phyloP scores from a whole-genome alignment of 257 asterid genomes.

The Jasminum sambac region DNA sequence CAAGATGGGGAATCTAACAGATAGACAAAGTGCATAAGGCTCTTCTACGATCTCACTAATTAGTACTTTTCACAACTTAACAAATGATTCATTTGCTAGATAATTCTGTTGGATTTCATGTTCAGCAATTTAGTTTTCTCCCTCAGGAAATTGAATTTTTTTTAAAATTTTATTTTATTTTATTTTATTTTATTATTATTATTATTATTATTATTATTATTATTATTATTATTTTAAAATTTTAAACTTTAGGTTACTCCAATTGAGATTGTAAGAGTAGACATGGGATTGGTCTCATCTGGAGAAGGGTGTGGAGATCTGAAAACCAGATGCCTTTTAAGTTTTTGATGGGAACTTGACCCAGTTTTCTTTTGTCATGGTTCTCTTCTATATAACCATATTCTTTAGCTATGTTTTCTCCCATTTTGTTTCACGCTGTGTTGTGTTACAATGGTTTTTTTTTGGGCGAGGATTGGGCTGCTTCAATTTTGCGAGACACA shows the following conservation, averaged over 20 bases:
- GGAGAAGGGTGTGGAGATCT: background rate
- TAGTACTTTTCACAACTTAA: background rate
- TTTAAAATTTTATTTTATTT: too few relatives aligned
- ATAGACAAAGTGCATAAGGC: background rate
- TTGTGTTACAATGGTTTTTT: too few relatives aligned
- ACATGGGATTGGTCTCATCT: background rate
- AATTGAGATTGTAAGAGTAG: background rate
- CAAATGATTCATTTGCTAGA: background rate
- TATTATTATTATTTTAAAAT: too few relatives aligned
- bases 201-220: too few relatives aligned
- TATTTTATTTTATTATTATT: too few relatives aligned
- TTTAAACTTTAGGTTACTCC: background rate
- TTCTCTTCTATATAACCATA: background rate
- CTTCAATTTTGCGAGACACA: background rate
- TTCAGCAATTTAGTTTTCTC: background rate
- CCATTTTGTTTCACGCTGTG: too few relatives aligned
- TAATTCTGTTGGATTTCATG: background rate
- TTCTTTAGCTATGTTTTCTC: background rate
- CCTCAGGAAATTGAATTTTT: background rate
- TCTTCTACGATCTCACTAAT: background rate
- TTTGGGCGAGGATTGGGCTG: background rate
- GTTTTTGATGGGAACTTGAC: background rate
- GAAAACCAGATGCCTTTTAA: background rate
- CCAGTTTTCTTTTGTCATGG: background rate
- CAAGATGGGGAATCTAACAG: background rate